phyloP scores from a whole-genome alignment of 1,284 basidiomycete genomes.

The Cutaneotrichosporon sp. region DNA sequence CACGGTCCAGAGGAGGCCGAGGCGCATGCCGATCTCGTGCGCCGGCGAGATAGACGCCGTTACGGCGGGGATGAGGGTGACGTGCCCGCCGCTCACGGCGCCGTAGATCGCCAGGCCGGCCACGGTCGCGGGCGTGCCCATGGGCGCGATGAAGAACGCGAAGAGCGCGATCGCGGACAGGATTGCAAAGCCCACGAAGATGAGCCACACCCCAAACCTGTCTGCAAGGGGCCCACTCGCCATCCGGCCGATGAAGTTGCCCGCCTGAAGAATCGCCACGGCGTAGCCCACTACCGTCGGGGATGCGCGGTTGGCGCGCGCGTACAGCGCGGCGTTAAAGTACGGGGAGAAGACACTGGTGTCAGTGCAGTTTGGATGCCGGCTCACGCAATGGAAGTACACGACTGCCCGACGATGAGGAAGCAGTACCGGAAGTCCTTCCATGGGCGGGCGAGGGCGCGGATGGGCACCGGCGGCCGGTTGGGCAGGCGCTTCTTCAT shows the following conservation, averaged over 20 bases:
- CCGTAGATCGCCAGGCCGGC: conserved; percentile 44
- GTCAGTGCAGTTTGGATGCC: not conserved
- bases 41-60: conserved; percentile 43
- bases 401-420: conserved; percentile 9
- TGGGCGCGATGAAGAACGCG: conserved; percentile 26
- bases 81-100: conserved; percentile 37
- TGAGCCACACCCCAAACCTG: conserved; percentile 14
- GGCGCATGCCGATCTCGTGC: conserved; percentile 44
- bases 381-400: not conserved
- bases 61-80: conserved; percentile 42
- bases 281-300: conserved; percentile 9
- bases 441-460: conserved; percentile 12
- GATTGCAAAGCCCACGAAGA: conserved; percentile 1
- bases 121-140: conserved; percentile 30
- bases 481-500: conserved; percentile 28
- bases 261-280: conserved; percentile 13
- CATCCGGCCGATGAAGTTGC: conserved; percentile 11
- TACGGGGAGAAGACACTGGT: conserved; percentile 18
- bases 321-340: conserved; percentile 15
- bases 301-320: conserved; percentile 1
- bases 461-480: conserved; percentile 20
- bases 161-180: not conserved
- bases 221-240: conserved; percentile 8
- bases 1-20: conserved; percentile 46
- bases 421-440: conserved; percentile 13